Base-by-base conservation (phyloP, 495 filamentous ascomycete species). In the Hypoxylon fuscum region DNA sequence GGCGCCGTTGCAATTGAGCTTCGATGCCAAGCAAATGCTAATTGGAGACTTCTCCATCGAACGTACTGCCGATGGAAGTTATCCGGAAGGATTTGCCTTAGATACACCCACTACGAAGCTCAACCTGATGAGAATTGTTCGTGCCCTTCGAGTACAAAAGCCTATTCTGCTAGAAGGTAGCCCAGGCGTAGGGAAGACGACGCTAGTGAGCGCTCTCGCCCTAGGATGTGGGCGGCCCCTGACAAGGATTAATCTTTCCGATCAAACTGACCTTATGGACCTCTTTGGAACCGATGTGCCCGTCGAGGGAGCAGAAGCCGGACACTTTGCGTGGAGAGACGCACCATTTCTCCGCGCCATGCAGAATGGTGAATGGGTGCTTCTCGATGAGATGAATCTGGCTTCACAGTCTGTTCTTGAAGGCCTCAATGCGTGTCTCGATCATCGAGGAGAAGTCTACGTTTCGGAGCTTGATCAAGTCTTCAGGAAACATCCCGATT, bases 371-470 rank as follows among this genome's bases (percentile, higher is more conserved):
- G 86, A 93, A 61, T 99, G 96, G 96, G 94, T 98, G 6, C 77
- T 99, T 7, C 79, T 99, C 0, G 96, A 99, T 73, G 96, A 99
- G 79, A 97, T 99, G 96, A 99, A 99, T 66, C 70, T 99, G 46
- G 96, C 96, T 2, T 98, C 96, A 0, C 96, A 98, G 70, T 96
- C 93, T 5, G 93, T 99, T 20, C 86, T 99, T 1, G 96, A 99
- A 74, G 96, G 96, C 59, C 80, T 99, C 14, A 99, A 99, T 66
- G 93, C 95, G 12, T 98, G 96, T 77, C 81, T 99, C 20, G 96
- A 99, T 77, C 96, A 99, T 70, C 89, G 96, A 69, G 95, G 95
- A 58, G 92, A 97, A 73, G 91, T 96, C 1, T 99, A 96, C 62
- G 88, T 99, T 59, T 87, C 96, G 0, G 96, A 99, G 68, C 82